A percentile compares a stretch with the other conserved stretches of the same genome.
These are phyloP conservation scores for Pleurotus platypus DNA, from an alignment of 768 basidiomycete genomes.

Conservation along the genomic window DNA sequence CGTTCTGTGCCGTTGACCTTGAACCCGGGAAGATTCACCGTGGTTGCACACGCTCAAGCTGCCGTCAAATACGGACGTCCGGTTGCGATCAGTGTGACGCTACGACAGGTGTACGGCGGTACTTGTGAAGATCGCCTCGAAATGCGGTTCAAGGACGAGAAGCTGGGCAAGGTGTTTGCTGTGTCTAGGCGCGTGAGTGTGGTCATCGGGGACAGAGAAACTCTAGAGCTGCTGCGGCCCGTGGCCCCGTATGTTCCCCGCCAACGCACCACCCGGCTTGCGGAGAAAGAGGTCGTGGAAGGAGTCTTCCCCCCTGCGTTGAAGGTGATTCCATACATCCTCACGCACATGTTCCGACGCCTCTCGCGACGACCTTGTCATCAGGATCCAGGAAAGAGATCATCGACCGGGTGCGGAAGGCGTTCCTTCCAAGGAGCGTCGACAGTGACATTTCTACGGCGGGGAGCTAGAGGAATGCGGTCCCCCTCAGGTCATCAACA, in stretches of 20 bases:
- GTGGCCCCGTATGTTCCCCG: constrained; percentile 43
- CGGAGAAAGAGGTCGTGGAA: constrained; percentile 32
- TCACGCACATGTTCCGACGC: constrained; percentile 30
- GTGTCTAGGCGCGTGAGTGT: constrained; percentile 43
- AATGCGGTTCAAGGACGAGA: constrained; percentile 44
- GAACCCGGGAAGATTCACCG: too few species aligned
- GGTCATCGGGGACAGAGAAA: constrained; percentile 41
- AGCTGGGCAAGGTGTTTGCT: constrained; percentile 38
- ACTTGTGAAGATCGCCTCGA: constrained; percentile 53
- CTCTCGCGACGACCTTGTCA: constrained; percentile 26
- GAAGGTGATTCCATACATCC: constrained; percentile 43
- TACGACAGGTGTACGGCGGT: constrained; percentile 36
- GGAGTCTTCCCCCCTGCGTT: constrained; percentile 39
- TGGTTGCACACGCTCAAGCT: constrained; percentile 19
- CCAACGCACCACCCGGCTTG: constrained; percentile 23
- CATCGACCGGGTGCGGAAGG: constrained; percentile 22
- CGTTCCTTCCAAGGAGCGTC: constrained; percentile 38
- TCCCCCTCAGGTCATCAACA: constrained; percentile 32
- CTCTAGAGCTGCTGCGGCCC: constrained; percentile 44
- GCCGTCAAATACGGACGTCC: constrained; percentile 19
- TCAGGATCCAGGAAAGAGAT: constrained; percentile 24
- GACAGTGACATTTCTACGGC: constrained; percentile 45
- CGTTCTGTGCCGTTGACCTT: background rate
- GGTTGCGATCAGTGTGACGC: constrained; percentile 25
- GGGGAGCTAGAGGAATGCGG: constrained; percentile 49